Percentiles rank a stretch among this genome's conserved stretches.
Conservation (phyloP, 441 rosid genomes). For the Hypseocharis bilobata region DNA sequence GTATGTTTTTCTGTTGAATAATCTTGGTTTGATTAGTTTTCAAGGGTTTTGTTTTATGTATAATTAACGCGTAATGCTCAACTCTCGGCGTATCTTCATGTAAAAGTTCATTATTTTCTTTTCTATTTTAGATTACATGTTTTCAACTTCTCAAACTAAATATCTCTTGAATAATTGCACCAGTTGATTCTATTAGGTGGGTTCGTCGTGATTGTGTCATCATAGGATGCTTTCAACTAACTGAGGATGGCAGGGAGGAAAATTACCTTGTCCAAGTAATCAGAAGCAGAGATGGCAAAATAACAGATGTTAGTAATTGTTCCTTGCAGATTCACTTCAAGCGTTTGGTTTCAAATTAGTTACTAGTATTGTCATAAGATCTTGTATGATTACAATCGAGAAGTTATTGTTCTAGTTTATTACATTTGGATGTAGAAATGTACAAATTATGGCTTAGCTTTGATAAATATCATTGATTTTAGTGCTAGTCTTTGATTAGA, state of each 20-base stretch:
- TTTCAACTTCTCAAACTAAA: slow-evolving; percentile 25
- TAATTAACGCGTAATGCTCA: neutral
- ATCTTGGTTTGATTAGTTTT: neutral
- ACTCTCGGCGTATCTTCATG: neutral
- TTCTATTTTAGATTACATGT: neutral
- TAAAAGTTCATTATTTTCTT: neutral
- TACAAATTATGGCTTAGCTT: neutral
- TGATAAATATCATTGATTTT: neutral
- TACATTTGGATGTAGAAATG: neutral
- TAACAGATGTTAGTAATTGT: slow-evolving; percentile 54
- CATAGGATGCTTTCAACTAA: slow-evolving; percentile 61
- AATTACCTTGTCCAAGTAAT: slow-evolving; percentile 67
- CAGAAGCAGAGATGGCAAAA: slow-evolving; percentile 58
- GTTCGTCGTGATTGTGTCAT: slow-evolving; percentile 59
- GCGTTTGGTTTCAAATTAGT: neutral
- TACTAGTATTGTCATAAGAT: neutral
- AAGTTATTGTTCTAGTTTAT: neutral
- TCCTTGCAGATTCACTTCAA: neutral
- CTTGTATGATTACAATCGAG: neutral
- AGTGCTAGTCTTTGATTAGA: neutral
- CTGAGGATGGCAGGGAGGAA: slow-evolving; percentile 57
- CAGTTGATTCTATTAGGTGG: slow-evolving; percentile 95
- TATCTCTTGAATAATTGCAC: slow-evolving; percentile 29
- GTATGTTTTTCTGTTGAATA: neutral
- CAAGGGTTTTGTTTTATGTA: neutral